phyloP scores from a whole-genome alignment of 768 basidiomycete genomes.

The Chalciporus chontae region DNA sequence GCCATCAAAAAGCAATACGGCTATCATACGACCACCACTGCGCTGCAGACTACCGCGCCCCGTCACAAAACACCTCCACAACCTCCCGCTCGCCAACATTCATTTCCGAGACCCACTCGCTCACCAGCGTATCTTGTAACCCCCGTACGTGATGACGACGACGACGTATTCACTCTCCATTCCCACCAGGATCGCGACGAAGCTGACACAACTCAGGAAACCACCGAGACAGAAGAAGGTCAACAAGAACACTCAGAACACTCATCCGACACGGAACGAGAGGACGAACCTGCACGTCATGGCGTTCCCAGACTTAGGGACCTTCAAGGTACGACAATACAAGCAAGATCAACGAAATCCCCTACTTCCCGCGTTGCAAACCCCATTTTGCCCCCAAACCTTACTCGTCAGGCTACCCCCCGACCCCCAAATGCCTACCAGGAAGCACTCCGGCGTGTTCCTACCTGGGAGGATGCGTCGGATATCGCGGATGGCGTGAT shows the following conservation, averaged over 20 bases:
- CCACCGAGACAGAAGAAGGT: conserved; percentile 14
- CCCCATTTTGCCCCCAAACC: conserved; percentile 25
- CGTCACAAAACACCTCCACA: conserved; percentile 17
- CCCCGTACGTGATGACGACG: conserved; percentile 34
- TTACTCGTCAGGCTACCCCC: conserved; percentile 29
- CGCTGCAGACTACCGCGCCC: conserved; percentile 11
- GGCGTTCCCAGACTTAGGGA: conserved; percentile 6
- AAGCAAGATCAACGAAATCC: conserved; percentile 7
- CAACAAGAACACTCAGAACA: conserved; percentile 2
- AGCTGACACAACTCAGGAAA: conserved; percentile 17
- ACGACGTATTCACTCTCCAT: conserved; percentile 42
- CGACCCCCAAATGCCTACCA: conserved; percentile 21
- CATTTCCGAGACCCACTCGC: conserved; percentile 21
- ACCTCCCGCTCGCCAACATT: conserved; percentile 9
- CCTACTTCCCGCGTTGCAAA: conserved; percentile 16
- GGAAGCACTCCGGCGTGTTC: conserved; percentile 9
- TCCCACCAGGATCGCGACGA: conserved; percentile 40
- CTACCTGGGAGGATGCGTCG: conserved; percentile 36
- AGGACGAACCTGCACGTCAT: conserved; percentile 14
- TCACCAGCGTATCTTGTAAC: conserved; percentile 21
- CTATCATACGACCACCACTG: conserved; percentile 25
- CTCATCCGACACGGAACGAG: conserved; percentile 21
- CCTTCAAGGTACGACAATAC: conserved; percentile 4
- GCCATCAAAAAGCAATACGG: conserved; percentile 58
- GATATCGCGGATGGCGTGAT: conserved; percentile 35